phyloP scores from a whole-genome alignment of 805 yeast species.

The Candida maesae region DNA sequence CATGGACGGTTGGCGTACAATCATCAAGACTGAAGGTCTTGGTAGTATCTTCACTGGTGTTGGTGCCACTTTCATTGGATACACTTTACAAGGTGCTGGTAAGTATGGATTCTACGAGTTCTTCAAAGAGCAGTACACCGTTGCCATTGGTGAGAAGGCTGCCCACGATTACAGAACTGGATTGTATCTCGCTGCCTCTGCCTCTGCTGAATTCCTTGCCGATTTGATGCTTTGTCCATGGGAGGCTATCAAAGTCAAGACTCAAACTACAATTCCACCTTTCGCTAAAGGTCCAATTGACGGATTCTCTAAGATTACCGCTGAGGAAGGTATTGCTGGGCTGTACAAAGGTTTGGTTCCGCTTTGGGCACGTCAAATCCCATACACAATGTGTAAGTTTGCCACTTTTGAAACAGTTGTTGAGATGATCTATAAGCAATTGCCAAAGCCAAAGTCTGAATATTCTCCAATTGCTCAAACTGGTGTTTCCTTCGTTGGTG shows the following conservation, averaged over 20 bases:
- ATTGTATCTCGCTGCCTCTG: constrained; percentile 79
- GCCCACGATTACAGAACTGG: constrained; percentile 67
- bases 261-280: constrained; percentile 92
- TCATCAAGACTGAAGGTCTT: constrained; percentile 68
- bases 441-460: constrained; percentile 70
- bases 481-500: constrained; percentile 92
- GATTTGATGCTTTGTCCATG: constrained; percentile 89
- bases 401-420: constrained; percentile 93
- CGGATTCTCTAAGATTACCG: constrained; percentile 63
- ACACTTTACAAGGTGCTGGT: constrained; percentile 95
- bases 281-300: constrained; percentile 59
- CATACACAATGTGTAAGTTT: constrained; percentile 98
- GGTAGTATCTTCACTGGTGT: constrained; percentile 80
- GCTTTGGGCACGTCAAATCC: constrained; percentile 94
- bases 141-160: constrained; percentile 56
- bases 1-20: constrained; percentile 75
- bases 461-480: constrained; percentile 79
- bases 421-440: constrained; percentile 64
- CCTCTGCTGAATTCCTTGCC: constrained; percentile 91
- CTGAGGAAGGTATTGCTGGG: constrained; percentile 66
- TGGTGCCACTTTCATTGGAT: constrained; percentile 91
- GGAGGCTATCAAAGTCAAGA: constrained; percentile 91
- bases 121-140: constrained; percentile 77
- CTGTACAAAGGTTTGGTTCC: constrained; percentile 89
- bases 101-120: constrained; percentile 93